Conservation (phyloP, 176 grass and related monocot genomes). For the Rhynchospora pubera region DNA sequence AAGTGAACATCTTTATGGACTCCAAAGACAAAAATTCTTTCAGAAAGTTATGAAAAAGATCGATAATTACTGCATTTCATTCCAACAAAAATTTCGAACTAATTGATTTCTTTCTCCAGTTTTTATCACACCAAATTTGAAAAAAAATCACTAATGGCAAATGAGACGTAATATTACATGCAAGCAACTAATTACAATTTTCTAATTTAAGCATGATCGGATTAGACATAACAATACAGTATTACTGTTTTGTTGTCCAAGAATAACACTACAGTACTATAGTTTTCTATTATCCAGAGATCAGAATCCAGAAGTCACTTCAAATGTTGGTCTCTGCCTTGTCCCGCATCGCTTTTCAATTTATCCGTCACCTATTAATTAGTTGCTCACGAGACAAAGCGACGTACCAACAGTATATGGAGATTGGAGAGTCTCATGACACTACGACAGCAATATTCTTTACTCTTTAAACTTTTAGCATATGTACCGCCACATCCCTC, state of each 20-base stretch:
- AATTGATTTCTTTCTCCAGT: neutral
- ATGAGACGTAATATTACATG: neutral
- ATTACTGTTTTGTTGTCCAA: neutral
- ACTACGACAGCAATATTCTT: neutral
- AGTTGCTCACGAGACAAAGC: conserved; percentile 15
- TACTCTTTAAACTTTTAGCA: neutral
- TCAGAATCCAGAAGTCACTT: neutral
- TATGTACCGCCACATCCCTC: neutral
- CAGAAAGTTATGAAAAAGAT: too few species aligned
- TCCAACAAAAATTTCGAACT: neutral
- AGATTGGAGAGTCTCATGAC: too few species aligned
- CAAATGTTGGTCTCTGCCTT: too few species aligned
- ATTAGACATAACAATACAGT: neutral
- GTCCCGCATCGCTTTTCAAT: conserved; percentile 4
- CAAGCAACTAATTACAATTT: neutral
- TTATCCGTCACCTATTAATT: conserved; percentile 17
- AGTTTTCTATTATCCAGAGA: neutral
- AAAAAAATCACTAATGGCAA: neutral
- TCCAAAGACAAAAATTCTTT: too few species aligned
- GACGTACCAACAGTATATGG: neutral
- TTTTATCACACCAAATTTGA: neutral
- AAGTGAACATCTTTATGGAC: too few species aligned
- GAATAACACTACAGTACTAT: neutral
- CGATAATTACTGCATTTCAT: too few species aligned
- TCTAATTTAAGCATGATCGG: neutral